Base-by-base conservation (phyloP, 2,329 filamentous ascomycete genomes). In the Phyllosticta citrichinensis region DNA sequence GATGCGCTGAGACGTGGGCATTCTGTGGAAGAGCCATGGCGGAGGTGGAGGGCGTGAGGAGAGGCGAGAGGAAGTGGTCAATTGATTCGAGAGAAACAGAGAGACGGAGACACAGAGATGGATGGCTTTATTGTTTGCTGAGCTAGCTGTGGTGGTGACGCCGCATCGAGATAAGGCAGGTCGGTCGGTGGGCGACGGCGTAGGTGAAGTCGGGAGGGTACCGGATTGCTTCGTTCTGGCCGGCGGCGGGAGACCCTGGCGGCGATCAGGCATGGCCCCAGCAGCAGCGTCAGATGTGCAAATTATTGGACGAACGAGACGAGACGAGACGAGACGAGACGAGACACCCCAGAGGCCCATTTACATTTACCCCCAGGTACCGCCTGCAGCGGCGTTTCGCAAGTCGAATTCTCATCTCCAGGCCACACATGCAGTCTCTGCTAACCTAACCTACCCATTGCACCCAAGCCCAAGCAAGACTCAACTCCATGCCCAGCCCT, bases 1-100 rank as follows among this genome's bases (percentile, higher is more conserved):
- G 93, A 74, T 97, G 93, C 17, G 79, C 79, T 50, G 91, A 96
- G 71, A 96, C 78, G 76, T 94, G 90, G 40, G 84, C 78, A 69
- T 85, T 86, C 56, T 74, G 64, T 19, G 81, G 81, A 33, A 82
- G 73, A 60, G 64, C 64, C 71, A 74, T 75, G 62, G 35, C 64
- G 63, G 56, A 52, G 50, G 59, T 2, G 17, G n/a, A n/a, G 14
- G 19, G 22, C 9, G 24, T n/a, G n/a, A n/a, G n/a, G n/a, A n/a
- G n/a, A n/a, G n/a, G n/a, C n/a, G n/a, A n/a, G 12, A 1, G 33
- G 14, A 40, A 11, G 11, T 40, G 33, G 33, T 24, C 12, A 47
- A n/a, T n/a, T 47, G 40, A 12, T 55, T 22, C 2, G 22, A 22
- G 3, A 8, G 10, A 5, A 25, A 55, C 11, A 1, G 24, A 35